Percentiles rank a stretch among this genome's conserved stretches.
These are phyloP conservation scores for Carallia pectinifolia DNA, from an alignment of 345 rosid genomes.

Conservation along the genomic window DNA sequence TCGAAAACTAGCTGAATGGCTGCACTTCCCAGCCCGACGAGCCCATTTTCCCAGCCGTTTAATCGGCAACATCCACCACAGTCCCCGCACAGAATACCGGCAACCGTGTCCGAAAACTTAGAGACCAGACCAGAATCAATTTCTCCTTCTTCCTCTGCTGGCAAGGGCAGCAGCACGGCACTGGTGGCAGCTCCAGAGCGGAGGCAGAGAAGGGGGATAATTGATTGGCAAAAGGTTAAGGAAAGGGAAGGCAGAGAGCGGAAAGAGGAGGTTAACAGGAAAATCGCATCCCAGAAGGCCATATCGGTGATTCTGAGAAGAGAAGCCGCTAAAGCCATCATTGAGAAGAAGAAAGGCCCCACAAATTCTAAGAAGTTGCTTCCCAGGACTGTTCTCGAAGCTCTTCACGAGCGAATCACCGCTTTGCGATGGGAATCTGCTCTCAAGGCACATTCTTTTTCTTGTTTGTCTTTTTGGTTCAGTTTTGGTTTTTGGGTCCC, in stretches of 20 bases:
- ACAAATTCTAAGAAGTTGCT: slow-evolving; percentile 68
- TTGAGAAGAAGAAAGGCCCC: slow-evolving; percentile 73
- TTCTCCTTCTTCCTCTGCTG: not conserved
- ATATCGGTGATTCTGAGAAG: slow-evolving; percentile 68
- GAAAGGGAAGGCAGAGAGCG: slow-evolving; percentile 46
- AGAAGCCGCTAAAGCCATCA: slow-evolving; percentile 75
- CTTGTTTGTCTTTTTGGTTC: not conserved
- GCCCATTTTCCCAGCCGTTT: slow-evolving; percentile 27
- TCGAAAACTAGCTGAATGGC: slow-evolving; percentile 9
- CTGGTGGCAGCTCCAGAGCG: slow-evolving; percentile 15
- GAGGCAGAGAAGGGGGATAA: slow-evolving; percentile 30
- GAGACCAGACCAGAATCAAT: slow-evolving; percentile 2
- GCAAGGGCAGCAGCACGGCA: not conserved
- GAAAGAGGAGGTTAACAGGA: slow-evolving; percentile 54
- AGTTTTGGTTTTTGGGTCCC: not conserved
- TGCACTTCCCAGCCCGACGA: slow-evolving; percentile 7
- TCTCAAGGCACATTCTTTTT: slow-evolving; percentile 49
- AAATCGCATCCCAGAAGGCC: slow-evolving; percentile 80
- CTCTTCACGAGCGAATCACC: slow-evolving; percentile 79
- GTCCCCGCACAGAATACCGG: slow-evolving; percentile 4
- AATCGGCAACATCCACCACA: slow-evolving; percentile 21
- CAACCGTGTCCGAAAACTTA: slow-evolving; percentile 17
- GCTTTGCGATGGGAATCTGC: slow-evolving; percentile 94
- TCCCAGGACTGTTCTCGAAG: slow-evolving; percentile 79
- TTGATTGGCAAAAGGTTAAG: slow-evolving; percentile 38